Percentiles rank a stretch among this genome's conserved stretches.
phyloP scores from a whole-genome alignment of 2,329 filamentous ascomycete genomes.

The Pseudogymnoascus sp. region DNA sequence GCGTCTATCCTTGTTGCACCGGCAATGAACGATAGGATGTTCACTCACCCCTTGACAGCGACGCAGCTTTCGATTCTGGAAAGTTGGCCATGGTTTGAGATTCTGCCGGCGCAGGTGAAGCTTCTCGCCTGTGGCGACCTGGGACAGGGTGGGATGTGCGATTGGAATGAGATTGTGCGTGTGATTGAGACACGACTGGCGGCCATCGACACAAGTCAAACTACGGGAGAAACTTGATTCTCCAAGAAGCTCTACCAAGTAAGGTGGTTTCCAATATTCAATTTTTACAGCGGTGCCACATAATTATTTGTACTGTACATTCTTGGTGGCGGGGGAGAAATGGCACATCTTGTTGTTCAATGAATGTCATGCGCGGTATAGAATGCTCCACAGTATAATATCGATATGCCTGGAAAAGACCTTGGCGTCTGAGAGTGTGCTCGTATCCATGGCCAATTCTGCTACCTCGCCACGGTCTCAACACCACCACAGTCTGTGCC shows the following conservation, averaged over 20 bases:
- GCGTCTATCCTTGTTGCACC: slow-evolving; percentile 70
- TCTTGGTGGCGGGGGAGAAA: not conserved
- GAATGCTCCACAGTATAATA: no score
- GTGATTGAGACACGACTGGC: slow-evolving; percentile 42
- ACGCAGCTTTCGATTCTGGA: slow-evolving; percentile 64
- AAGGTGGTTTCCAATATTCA: not conserved
- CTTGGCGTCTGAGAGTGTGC: no score
- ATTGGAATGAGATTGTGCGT: slow-evolving; percentile 68
- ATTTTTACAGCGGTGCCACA: not conserved
- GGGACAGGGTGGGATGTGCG: slow-evolving; percentile 74
- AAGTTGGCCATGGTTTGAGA: slow-evolving; percentile 75
- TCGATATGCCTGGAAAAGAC: no score
- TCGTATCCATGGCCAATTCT: no score
- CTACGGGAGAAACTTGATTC: not conserved
- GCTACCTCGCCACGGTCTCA: no score
- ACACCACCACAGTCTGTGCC: no score
- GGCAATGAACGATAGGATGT: slow-evolving; percentile 90
- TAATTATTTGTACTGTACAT: not conserved
- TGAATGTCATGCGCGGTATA: not conserved
- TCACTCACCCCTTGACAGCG: slow-evolving; percentile 72
- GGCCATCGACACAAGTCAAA: not conserved
- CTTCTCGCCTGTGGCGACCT: slow-evolving; percentile 33
- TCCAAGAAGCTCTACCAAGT: not conserved
- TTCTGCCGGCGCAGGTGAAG: slow-evolving; percentile 68
- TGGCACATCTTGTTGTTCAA: not conserved